phyloP scores from a whole-genome alignment of 75 land plant genomes.

The Picea glauca region DNA sequence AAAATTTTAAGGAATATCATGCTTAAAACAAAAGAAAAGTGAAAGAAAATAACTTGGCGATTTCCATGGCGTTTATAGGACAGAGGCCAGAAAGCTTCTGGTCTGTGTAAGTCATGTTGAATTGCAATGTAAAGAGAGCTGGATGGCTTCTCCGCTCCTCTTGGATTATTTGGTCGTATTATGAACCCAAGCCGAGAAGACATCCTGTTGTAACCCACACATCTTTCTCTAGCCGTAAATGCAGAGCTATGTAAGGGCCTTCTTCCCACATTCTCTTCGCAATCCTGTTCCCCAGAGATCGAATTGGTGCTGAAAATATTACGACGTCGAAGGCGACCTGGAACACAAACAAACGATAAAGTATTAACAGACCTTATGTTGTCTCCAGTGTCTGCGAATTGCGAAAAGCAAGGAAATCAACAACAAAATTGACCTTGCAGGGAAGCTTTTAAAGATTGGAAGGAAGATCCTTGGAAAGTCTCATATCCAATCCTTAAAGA shows the following conservation, averaged over 20 bases:
- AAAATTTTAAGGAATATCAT: too few relatives aligned
- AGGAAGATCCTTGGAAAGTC: constrained; percentile 80
- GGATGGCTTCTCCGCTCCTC: constrained; percentile 42
- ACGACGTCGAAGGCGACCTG: constrained; percentile 64
- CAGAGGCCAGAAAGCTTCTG: constrained; percentile 75
- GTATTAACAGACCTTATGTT: too few relatives aligned
- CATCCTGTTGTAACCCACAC: constrained; percentile 8
- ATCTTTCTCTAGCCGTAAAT: constrained; percentile 63
- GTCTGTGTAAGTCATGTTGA: constrained; percentile 49
- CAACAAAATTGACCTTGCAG: background rate
- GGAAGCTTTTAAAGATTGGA: constrained; percentile 59
- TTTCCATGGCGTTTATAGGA: constrained; percentile 71
- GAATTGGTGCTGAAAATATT: constrained; percentile 64
- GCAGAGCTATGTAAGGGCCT: constrained; percentile 66
- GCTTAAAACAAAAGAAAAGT: background rate
- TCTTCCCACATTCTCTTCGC: constrained; percentile 64
- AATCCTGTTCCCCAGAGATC: constrained; percentile 49
- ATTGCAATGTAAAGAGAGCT: constrained; percentile 50
- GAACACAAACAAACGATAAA: background rate
- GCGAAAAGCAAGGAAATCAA: background rate
- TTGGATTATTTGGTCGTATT: constrained; percentile 42
- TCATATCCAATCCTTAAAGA: constrained; percentile 72
- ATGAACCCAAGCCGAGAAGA: constrained; percentile 58
- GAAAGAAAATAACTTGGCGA: constrained; percentile 43
- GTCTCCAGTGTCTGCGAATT: too few relatives aligned